These are phyloP conservation scores for Salvia miltiorrhiza DNA, from an alignment of 257 asterid species.

Conservation along the genomic window DNA sequence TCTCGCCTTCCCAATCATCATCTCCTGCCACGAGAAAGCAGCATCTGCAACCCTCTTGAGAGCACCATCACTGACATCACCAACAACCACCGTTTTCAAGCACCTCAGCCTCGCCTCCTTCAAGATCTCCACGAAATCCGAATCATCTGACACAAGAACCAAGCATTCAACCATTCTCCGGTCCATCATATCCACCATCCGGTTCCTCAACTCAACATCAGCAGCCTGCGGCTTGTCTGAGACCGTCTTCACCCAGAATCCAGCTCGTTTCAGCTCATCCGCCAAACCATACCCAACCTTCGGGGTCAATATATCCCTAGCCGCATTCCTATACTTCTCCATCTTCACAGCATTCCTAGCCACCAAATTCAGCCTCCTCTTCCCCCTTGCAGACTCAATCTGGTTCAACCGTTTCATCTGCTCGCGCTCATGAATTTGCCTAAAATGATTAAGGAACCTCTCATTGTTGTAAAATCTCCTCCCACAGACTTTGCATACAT, in stretches of 20 bases:
- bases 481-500: constrained; percentile 79
- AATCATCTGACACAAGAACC: constrained; percentile 84
- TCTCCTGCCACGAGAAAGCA: constrained; percentile 84
- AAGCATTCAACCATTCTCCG: constrained; percentile 55
- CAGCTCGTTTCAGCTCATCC: constrained; percentile 77
- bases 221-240: constrained; percentile 77
- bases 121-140: constrained; percentile 63
- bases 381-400: constrained; percentile 85
- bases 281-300: constrained; percentile 74
- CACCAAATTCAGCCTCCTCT: constrained; percentile 69
- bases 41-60: constrained; percentile 78
- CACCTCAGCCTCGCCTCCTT: constrained; percentile 80
- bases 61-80: constrained; percentile 56
- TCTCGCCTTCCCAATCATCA: constrained; percentile 78
- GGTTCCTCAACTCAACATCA: constrained; percentile 62
- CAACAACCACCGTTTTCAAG: constrained; percentile 85
- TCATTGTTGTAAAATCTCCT: constrained; percentile 69
- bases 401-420: constrained; percentile 69
- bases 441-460: constrained; percentile 69
- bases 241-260: constrained; percentile 75
- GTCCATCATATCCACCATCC: constrained; percentile 80
- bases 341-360: constrained; percentile 71
- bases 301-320: constrained; percentile 66
- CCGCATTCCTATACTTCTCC: constrained; percentile 81
- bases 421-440: constrained; percentile 80